Conservation (phyloP, 2,329 filamentous ascomycete genomes). For the Botryosphaeria dothidea region DNA sequence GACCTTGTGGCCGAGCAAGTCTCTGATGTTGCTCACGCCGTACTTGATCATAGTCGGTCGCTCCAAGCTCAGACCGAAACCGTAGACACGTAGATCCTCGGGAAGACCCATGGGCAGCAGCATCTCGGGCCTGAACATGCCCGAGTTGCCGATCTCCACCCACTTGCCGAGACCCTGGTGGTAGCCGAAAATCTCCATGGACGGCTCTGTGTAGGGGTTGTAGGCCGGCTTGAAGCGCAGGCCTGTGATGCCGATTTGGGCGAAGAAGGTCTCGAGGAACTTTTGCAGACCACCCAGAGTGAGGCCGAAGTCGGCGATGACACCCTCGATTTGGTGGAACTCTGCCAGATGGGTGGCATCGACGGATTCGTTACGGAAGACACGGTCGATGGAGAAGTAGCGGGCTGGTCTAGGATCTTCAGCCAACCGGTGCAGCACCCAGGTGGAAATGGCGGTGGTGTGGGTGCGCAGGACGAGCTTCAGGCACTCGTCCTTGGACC, state of each 20-base stretch:
- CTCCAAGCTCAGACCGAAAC: slow-evolving; percentile 89
- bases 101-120: slow-evolving; percentile 91
- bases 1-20: slow-evolving; percentile 92
- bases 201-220: slow-evolving; percentile 78
- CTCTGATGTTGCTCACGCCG: slow-evolving; percentile 77
- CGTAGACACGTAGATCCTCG: slow-evolving; percentile 88
- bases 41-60: slow-evolving; percentile 98
- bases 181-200: slow-evolving; percentile 97
- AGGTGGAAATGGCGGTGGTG: slow-evolving; percentile 88
- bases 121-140: slow-evolving; percentile 99
- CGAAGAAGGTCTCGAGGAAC: slow-evolving; percentile 95
- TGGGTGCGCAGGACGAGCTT: slow-evolving; percentile 91
- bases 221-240: slow-evolving; percentile 97
- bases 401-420: slow-evolving; percentile 81
- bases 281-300: slow-evolving; percentile 90
- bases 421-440: slow-evolving; percentile 87
- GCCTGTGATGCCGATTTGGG: slow-evolving; percentile 85
- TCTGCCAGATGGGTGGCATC: slow-evolving; percentile 96
- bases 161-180: slow-evolving; percentile 87
- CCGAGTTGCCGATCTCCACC: slow-evolving; percentile 96
- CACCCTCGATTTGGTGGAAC: slow-evolving; percentile 98
- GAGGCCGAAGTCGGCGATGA: slow-evolving; percentile 94
- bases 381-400: slow-evolving; percentile 97
- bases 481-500: slow-evolving; percentile 82
- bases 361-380: slow-evolving; percentile 97